Percentiles rank a stretch among this genome's conserved stretches.
Conservation (phyloP, 768 basidiomycete genomes). For the Coprinopsis strossmayeri region DNA sequence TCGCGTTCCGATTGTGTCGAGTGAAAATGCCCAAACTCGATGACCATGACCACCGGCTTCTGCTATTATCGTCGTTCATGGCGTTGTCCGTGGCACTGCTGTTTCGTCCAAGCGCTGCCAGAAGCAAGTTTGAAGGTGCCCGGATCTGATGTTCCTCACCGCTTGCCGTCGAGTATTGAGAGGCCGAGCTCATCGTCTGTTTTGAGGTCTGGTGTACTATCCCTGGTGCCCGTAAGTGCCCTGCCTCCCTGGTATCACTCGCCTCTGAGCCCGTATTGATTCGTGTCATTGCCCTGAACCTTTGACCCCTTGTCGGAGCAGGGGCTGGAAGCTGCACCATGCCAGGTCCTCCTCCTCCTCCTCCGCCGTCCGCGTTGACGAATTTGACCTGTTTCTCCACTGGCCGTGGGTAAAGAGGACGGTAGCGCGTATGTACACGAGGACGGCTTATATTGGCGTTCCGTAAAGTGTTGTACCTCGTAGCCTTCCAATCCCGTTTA, state of each 20-base stretch:
- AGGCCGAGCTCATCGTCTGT: slow-evolving; percentile 26
- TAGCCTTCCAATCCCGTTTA: slow-evolving; percentile 7
- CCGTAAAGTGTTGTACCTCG: slow-evolving; percentile 34
- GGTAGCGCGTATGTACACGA: slow-evolving; percentile 18
- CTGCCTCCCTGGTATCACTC: too few relatives aligned
- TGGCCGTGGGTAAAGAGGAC: slow-evolving; percentile 21
- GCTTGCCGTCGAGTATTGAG: slow-evolving; percentile 31
- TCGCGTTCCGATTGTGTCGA: not conserved
- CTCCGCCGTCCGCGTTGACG: slow-evolving; percentile 15
- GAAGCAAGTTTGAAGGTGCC: slow-evolving; percentile 19
- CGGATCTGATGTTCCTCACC: slow-evolving; percentile 27
- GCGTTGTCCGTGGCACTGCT: too few relatives aligned
- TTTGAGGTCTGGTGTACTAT: slow-evolving; percentile 2
- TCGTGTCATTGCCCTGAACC: not conserved
- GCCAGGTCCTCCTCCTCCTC: not conserved
- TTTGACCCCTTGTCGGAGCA: not conserved
- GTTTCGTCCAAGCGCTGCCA: slow-evolving; percentile 14
- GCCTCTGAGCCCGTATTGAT: too few relatives aligned
- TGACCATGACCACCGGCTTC: slow-evolving; percentile 15
- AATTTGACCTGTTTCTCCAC: slow-evolving; percentile 36
- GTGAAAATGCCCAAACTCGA: slow-evolving; percentile 11
- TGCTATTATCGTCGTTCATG: slow-evolving; percentile 6
- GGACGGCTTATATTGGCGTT: slow-evolving; percentile 27
- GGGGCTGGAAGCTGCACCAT: not conserved
- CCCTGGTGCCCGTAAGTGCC: not conserved